Base-by-base conservation (phyloP, 148 eudicot genomes). In the Limonium bicolor region DNA sequence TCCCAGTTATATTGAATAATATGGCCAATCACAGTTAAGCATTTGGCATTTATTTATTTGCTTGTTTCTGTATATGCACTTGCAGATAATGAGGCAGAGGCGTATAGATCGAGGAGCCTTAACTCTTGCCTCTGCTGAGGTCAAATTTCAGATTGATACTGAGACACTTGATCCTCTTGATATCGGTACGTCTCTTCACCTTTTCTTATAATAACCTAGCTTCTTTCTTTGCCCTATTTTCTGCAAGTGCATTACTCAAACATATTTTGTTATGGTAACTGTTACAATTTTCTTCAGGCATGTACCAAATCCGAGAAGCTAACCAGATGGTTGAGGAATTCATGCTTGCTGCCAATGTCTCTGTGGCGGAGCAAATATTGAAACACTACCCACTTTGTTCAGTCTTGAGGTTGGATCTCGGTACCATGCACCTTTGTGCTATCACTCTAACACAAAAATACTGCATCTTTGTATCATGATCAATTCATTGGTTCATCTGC, bases 251-350 rank as follows among this genome's bases (percentile, higher is more conserved):
- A 37, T 29, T 18, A 23, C 21, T 37, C 10, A 5, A 13, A 13
- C 38, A 48, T 20, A 11, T 38, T 20, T 19, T 20, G 20, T 32
- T 20, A 11, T 30, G 6, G 19, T 29, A 19, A 17, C 21, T 10
- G 18, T 32, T 14, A 29, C 16, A 24, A 30, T 21, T 47, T 36
- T 62, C 17, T 66, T 56, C 75, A 90, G 99, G 95, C 28, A 90
- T 90, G 87, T 90, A 90, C 67, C 99, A 90, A 71, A 90, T 90
- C 56, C 78, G 99, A 61, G 99, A 90, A 81, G 95, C 99, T 59
- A 90, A 90, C 59, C 99, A 90, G 70, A 90, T 90, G 99, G 83
- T 90, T 49, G 99, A 90, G 65, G 99, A 90, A 74, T 90, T 84
- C 63, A 90, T 90, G 99, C 94, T 90, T 76, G 95, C 99, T 62